Evolutionary conservation across 2,329 filamentous ascomycete species (phyloP), one percentile per base, ranked within the genome.

Genomic region (Thyridium curvatum): DNA sequence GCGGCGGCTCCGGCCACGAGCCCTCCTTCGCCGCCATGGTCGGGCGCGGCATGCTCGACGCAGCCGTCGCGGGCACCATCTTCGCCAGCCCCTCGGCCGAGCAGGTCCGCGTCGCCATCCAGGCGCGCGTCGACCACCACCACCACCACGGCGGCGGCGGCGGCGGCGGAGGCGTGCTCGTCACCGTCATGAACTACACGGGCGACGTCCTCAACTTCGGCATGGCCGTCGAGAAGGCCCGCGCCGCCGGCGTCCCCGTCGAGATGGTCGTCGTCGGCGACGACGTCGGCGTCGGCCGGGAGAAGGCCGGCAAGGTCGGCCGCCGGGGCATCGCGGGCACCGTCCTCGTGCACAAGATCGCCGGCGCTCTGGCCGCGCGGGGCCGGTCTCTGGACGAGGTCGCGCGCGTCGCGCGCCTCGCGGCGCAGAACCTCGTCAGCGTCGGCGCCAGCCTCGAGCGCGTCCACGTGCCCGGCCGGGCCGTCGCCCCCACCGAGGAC

Each of bases 131-230:
- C 3, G 79, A 86, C 44, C 73, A 74, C 34, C 39, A 37, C 15
- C 37, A 30, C 10, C 4, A 71, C 75, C 33, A 75, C 16, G 32
- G 18, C 4, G 37, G 34, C 18, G 35, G 13, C 8, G 40, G 41
- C 9, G 28, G n/a, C 1, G 39, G 34, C 2, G 39, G 41, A 12
- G 91, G 90, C 17, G 84, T 95, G 2, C 61, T 96, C 31, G 84
- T 95, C n/a, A 82, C 90, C 6, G 86, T 94, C 21, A 95, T 94
- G 86, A 96, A 96, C 61, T 94, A 94, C 62, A 94, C 88, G 2
- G 86, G 86, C 30, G 86, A 90, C 58, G 78, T 95, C 39, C 73
- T 96, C 49, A 94, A 95, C 65, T 96, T 96, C 56, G 90, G 89
- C 40, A 84, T 96, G 75, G 90, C 84, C 1, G 86, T 93, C 8